These are phyloP conservation scores for Arabis alpina DNA, from an alignment of 345 rosid species.

Conservation along the genomic window DNA sequence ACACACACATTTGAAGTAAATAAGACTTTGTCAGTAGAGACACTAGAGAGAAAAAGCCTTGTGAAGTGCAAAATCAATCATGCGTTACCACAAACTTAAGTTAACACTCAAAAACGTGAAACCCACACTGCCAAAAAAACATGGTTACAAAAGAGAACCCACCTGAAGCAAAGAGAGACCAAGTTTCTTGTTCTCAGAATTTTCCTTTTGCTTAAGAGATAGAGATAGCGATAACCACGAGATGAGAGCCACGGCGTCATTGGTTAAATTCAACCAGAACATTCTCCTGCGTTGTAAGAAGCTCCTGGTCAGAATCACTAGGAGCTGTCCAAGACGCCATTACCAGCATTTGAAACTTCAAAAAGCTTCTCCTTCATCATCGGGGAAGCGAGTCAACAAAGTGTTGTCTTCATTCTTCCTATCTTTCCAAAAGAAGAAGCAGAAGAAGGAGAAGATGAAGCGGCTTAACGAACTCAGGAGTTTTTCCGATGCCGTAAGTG, in stretches of 20 bases:
- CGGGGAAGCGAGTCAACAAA: slow-evolving; percentile 25
- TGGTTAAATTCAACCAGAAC: slow-evolving; percentile 34
- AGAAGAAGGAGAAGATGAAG: slow-evolving; percentile 41
- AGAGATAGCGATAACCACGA: not conserved
- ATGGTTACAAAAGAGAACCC: slow-evolving; percentile 30
- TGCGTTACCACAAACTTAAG: slow-evolving; percentile 30
- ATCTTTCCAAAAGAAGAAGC: slow-evolving; percentile 38
- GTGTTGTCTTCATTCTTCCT: slow-evolving; percentile 39
- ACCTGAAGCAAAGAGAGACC: not conserved
- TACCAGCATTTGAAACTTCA: slow-evolving; percentile 33
- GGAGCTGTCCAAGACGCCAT: slow-evolving; percentile 31
- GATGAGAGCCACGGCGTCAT: slow-evolving; percentile 33
- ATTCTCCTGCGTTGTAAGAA: slow-evolving; percentile 26
- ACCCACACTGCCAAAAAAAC: slow-evolving; percentile 27
- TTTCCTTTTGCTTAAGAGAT: not conserved
- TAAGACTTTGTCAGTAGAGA: slow-evolving; percentile 31
- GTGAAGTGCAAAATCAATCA: slow-evolving; percentile 20
- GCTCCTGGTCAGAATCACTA: slow-evolving; percentile 31
- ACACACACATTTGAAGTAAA: not conserved
- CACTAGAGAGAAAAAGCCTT: not conserved
- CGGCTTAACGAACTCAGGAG: slow-evolving; percentile 42
- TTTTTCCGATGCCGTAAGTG: slow-evolving; percentile 35
- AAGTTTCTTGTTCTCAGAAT: not conserved
- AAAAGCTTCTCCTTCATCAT: slow-evolving; percentile 6
- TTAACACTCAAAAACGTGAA: slow-evolving; percentile 25